These are phyloP conservation scores for Coriaria nepalensis DNA, from an alignment of 306 rosid species.

Conservation along the genomic window DNA sequence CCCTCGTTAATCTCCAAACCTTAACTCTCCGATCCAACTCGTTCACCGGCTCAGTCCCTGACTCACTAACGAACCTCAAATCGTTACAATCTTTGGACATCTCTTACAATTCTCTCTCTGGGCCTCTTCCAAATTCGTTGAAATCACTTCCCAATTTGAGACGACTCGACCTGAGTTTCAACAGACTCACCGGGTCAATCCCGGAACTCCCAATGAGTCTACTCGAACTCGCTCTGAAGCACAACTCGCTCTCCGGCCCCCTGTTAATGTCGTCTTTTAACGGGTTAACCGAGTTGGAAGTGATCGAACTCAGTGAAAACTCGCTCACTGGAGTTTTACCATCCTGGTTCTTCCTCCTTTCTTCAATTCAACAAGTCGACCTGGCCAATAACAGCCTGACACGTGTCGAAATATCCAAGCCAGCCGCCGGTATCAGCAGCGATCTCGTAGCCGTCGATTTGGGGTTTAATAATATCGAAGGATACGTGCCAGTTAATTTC, in stretches of 20 bases:
- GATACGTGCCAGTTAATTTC: constrained; percentile 51
- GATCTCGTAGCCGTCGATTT: constrained; percentile 68
- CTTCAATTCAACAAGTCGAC: constrained; percentile 63
- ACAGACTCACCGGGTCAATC: constrained; percentile 16
- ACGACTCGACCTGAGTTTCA: constrained; percentile 18
- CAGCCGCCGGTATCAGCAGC: constrained; percentile 9
- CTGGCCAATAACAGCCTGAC: constrained; percentile 57
- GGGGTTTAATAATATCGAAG: constrained; percentile 66
- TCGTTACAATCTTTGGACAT: constrained; percentile 16
- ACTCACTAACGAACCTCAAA: constrained; percentile 9
- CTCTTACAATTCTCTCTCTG: constrained; percentile 13
- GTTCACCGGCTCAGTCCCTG: constrained; percentile 10
- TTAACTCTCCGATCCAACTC: constrained; percentile 16
- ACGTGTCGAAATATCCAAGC: constrained; percentile 35
- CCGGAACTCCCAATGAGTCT: constrained; percentile 11
- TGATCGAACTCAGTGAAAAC: constrained; percentile 19
- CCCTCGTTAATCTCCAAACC: constrained; percentile 11
- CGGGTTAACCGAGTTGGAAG: constrained; percentile 17
- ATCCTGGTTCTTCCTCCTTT: constrained; percentile 56
- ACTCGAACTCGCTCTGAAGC: constrained; percentile 43
- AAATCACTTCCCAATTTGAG: not conserved
- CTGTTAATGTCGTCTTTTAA: constrained; percentile 33
- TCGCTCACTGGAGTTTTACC: constrained; percentile 15
- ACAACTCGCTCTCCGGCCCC: constrained; percentile 47
- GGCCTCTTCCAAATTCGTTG: not conserved